Conservation (phyloP, 768 basidiomycete species). For the Trametopsis cervina region DNA sequence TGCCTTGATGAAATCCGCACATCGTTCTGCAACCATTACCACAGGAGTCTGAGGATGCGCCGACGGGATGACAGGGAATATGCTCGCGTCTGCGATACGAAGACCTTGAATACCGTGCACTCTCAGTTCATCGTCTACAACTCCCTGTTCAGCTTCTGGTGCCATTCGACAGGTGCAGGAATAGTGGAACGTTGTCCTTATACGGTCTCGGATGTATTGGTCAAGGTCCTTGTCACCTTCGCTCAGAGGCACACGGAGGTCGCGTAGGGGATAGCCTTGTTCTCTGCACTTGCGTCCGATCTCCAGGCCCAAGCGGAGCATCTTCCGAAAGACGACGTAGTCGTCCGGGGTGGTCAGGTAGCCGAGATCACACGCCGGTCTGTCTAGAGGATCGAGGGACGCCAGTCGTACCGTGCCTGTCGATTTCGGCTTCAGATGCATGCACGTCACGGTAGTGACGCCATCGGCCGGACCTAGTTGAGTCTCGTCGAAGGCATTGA, state of each 20-base stretch:
- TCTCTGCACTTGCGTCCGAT: slow-evolving; percentile 12
- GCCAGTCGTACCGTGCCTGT: slow-evolving; percentile 22
- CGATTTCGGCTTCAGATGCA: slow-evolving; percentile 20
- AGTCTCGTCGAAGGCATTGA: slow-evolving; percentile 9
- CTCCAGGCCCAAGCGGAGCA: slow-evolving; percentile 15
- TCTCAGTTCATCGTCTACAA: slow-evolving; percentile 33
- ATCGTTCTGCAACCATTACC: slow-evolving; percentile 9
- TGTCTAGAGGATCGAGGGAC: slow-evolving; percentile 25
- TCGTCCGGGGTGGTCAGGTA: slow-evolving; percentile 24
- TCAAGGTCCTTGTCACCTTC: slow-evolving; percentile 15
- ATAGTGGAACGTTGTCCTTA: slow-evolving; percentile 17
- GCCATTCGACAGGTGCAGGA: slow-evolving; percentile 35
- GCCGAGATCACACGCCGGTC: slow-evolving; percentile 25
- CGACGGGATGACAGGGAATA: slow-evolving; percentile 9
- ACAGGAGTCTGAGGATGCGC: slow-evolving; percentile 8
- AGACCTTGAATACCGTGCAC: slow-evolving; percentile 38
- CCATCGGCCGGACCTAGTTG: slow-evolving; percentile 5
- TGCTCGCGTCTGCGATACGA: slow-evolving; percentile 22
- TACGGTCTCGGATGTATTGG: slow-evolving; percentile 8
- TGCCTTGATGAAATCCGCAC: slow-evolving; percentile 8
- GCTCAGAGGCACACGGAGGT: slow-evolving; percentile 8
- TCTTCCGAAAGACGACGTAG: slow-evolving; percentile 18
- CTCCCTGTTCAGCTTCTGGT: slow-evolving; percentile 23
- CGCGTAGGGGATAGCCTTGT: slow-evolving; percentile 8
- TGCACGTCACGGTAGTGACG: slow-evolving; percentile 16